These are phyloP conservation scores for Cladosporium sp. DNA, from an alignment of 2,329 filamentous ascomycete genomes.

Conservation along the genomic window DNA sequence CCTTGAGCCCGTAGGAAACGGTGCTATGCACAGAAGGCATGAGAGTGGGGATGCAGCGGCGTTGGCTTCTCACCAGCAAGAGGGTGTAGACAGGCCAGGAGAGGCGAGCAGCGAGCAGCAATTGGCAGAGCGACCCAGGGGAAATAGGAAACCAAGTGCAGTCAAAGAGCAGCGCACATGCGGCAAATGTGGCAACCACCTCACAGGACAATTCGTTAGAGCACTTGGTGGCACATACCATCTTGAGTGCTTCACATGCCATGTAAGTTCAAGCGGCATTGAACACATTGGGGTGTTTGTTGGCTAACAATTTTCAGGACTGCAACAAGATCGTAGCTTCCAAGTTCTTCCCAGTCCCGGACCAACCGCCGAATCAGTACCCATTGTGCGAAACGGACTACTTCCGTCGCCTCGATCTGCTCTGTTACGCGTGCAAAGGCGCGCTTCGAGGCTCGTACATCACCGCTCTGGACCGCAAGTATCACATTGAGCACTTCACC, in stretches of 20 bases:
- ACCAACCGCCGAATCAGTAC: slow-evolving; percentile 84
- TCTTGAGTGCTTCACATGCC: slow-evolving; percentile 95
- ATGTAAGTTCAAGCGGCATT: slow-evolving; percentile 57
- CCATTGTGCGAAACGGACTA: slow-evolving; percentile 98
- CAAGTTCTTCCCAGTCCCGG: slow-evolving; percentile 97
- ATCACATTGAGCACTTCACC: slow-evolving; percentile 98
- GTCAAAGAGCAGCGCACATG: slow-evolving; percentile 42
- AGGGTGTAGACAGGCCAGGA: not conserved
- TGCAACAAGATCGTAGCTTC: slow-evolving; percentile 96
- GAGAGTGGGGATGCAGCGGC: not conserved
- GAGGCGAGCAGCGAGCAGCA: slow-evolving; percentile 7
- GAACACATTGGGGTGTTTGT: not conserved
- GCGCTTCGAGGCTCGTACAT: slow-evolving; percentile 96
- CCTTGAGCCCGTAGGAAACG: not conserved
- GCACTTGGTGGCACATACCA: slow-evolving; percentile 93
- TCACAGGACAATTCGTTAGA: slow-evolving; percentile 94
- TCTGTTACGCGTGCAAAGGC: slow-evolving; percentile 89
- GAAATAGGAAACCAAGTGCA: slow-evolving; percentile 23
- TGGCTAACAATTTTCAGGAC: slow-evolving; percentile 59
- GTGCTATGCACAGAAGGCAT: slow-evolving; percentile 1
- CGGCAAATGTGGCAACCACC: slow-evolving; percentile 81
- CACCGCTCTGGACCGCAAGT: slow-evolving; percentile 94
- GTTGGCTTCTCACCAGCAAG: not conserved
- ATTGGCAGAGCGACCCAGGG: slow-evolving; percentile 7
- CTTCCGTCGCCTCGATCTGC: slow-evolving; percentile 82